Base-by-base conservation (phyloP, 768 basidiomycete genomes). In the Suillus clintonianus region DNA sequence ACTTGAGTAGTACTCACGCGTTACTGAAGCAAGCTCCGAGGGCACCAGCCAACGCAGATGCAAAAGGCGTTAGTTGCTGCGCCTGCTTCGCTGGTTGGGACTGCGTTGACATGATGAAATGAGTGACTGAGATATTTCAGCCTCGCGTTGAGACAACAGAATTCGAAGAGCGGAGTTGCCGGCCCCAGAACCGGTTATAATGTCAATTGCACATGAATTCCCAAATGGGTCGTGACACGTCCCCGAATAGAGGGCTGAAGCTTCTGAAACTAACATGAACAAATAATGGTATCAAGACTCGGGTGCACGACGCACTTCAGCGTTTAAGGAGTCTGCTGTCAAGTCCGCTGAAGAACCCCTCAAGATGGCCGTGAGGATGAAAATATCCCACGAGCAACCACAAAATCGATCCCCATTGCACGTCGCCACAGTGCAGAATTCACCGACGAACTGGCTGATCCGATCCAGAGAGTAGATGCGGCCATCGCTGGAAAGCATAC, bases 21-120 rank as follows among this genome's bases (percentile, higher is more conserved):
- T 93, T 94, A 66, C 91, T 90, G 77, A 97, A 94, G 73, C 95
- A 95, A 30, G 91, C 95, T 54, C 96, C 94, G 19, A 98, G 82
- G 9, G 97, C 97, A 4, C 97, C 96, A 50, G 94, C 94, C 61
- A 98, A 81, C 1, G 97, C 97, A 65, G 91, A 86, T 2, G 91
- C 95, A 69, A 95, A 88, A 0, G 96, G 92, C 0, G 95, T 95
- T 41, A 97, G 80, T 70, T 82, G 78, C 60, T 87, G 82, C 13
- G 82, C 77, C n/a, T 86, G 85, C 70, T 88, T 85, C 27, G 83
- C 80, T 39, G 88, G 86, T 51, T 72, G 72, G 3, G 80, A 75
- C 64, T 80, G 76, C 60, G 66, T 71, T 19, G 80, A 63, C 81
- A 83, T 82, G 65, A 24, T 57, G 36, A n/a, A 37, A 39, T 43